Conservation (phyloP, 1,139 yeast species). For the Saccharomycopsis crataegensis region DNA sequence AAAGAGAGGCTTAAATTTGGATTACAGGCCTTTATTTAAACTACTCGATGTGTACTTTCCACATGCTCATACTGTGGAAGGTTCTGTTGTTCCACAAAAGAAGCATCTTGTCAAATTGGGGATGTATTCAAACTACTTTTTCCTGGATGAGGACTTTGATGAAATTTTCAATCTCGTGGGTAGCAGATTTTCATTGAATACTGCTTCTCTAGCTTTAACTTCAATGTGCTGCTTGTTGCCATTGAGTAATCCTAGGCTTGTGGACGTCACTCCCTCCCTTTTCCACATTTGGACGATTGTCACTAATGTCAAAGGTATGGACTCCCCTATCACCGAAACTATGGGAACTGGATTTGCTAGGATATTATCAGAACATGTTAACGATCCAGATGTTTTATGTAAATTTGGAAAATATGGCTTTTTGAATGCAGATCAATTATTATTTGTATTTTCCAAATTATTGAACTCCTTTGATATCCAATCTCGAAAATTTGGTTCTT, state of each 20-base stretch:
- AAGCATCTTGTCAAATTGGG: constrained; percentile 29
- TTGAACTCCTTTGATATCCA: constrained; percentile 31
- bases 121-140: constrained; percentile 33
- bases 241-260: constrained; percentile 26
- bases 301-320: constrained; percentile 51
- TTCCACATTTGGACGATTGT: constrained; percentile 71
- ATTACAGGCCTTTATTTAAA: constrained; percentile 44
- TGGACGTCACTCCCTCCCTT: constrained; percentile 51
- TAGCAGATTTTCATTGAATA: constrained; percentile 44
- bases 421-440: constrained; percentile 53
- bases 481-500: constrained; percentile 33
- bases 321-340: constrained; percentile 58
- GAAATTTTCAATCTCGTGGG: constrained; percentile 22
- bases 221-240: constrained; percentile 53
- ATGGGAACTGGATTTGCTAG: constrained; percentile 53
- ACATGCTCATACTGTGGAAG: constrained; percentile 36
- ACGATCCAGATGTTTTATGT: constrained; percentile 24
- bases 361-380: constrained; percentile 28
- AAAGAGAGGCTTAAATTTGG: constrained; percentile 38
- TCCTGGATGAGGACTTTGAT: constrained; percentile 27
- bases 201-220: constrained; percentile 51
- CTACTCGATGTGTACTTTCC: constrained; percentile 44
- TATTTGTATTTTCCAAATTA: constrained; percentile 44
- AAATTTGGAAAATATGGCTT: constrained; percentile 47
- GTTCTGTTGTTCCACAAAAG: constrained; percentile 21